Evolutionary conservation across 129 eudicot species (phyloP).

Genomic region (Helianthus annuus): HanXRQr2.0-SUNRISE NC_035440.2:19200847-19201346

Average conservation of each 20-base stretch:
- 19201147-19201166: constrained; percentile 41
- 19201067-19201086: constrained; percentile 26
- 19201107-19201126: constrained; percentile 30
- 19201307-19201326: constrained; percentile 27
- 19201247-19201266: constrained; percentile 30
- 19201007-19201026: constrained; percentile 33
- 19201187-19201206: constrained; percentile 34
- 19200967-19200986: constrained; percentile 36
- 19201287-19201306: constrained; percentile 24
- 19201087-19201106: background rate
- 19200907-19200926: constrained; percentile 32
- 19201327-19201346: constrained; percentile 27
- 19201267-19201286: constrained; percentile 32
- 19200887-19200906: constrained; percentile 31
- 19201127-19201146: constrained; percentile 37
- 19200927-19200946: constrained; percentile 38
- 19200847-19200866: constrained; percentile 41
- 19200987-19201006: constrained; percentile 36
- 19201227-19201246: constrained; percentile 33
- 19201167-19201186: constrained; percentile 39
- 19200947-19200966: constrained; percentile 35
- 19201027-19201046: constrained; percentile 36
- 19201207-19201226: constrained; percentile 39
- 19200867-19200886: constrained; percentile 13
- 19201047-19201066: constrained; percentile 32